These are phyloP conservation scores for Fusarium xylarioides DNA, from an alignment of 2,329 filamentous ascomycete species.

Conservation along the genomic window DNA sequence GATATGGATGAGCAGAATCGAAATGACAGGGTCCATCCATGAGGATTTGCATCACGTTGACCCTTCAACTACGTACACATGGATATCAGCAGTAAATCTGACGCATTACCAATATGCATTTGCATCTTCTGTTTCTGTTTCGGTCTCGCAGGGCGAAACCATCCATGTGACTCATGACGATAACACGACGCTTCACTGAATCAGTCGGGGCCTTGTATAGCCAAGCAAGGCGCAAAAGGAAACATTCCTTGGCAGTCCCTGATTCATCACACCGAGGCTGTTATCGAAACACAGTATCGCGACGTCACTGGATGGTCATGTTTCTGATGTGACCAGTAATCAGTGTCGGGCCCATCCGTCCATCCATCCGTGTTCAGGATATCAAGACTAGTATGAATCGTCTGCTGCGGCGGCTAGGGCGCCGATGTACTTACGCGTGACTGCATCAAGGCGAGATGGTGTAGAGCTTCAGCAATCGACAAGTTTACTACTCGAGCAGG, in stretches of 20 bases:
- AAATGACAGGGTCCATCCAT: slow-evolving; percentile 24
- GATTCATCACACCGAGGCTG: slow-evolving; percentile 18
- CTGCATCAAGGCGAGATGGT: slow-evolving; percentile 19
- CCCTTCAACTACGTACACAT: slow-evolving; percentile 9
- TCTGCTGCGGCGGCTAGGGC: slow-evolving; percentile 7
- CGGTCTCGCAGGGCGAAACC: slow-evolving; percentile 21
- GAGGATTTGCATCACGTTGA: slow-evolving; percentile 23
- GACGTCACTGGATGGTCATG: slow-evolving; percentile 32
- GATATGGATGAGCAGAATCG: slow-evolving; percentile 22
- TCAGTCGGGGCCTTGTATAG: neutral
- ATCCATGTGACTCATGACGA: slow-evolving; percentile 30
- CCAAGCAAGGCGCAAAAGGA: slow-evolving; percentile 27
- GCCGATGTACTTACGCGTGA: slow-evolving; percentile 30
- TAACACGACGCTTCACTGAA: slow-evolving; percentile 7
- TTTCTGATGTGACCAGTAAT: slow-evolving; percentile 13
- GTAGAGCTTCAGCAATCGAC: slow-evolving; percentile 34
- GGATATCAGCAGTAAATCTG: neutral
- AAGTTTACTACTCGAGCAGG: slow-evolving; percentile 16
- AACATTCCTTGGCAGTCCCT: slow-evolving; percentile 21
- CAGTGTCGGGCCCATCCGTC: slow-evolving; percentile 24
- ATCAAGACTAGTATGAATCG: slow-evolving; percentile 5
- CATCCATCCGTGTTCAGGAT: slow-evolving; percentile 16
- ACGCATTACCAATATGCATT: slow-evolving; percentile 3
- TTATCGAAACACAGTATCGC: slow-evolving; percentile 13
- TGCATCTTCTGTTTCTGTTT: neutral